Conservation (phyloP, 352 stramenopile genomes). For the Aphanomyces stellatus region DNA sequence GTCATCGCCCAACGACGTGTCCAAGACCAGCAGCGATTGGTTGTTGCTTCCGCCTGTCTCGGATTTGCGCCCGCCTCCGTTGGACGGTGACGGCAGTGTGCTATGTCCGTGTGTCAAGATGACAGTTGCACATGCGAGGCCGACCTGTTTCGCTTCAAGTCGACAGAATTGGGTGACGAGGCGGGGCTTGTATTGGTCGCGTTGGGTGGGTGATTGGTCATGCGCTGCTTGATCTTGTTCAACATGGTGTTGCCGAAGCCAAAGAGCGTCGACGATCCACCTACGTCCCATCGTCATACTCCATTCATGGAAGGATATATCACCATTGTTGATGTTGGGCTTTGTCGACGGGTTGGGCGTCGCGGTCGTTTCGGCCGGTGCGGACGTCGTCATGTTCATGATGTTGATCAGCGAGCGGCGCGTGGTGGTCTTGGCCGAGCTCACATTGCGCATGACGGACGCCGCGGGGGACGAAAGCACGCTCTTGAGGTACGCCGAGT, state of each 20-base stretch:
- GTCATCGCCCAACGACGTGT: slow-evolving; percentile 76
- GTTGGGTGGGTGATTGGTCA: neutral
- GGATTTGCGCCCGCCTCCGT: neutral
- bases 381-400: slow-evolving; percentile 36
- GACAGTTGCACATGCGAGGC: neutral
- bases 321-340: slow-evolving; percentile 20
- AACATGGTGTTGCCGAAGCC: slow-evolving; percentile 14
- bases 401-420: slow-evolving; percentile 64
- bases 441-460: slow-evolving; percentile 18
- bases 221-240: slow-evolving; percentile 13
- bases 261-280: slow-evolving; percentile 6
- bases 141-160: neutral
- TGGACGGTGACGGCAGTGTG: neutral
- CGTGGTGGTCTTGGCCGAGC: slow-evolving; percentile 53
- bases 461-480: slow-evolving; percentile 62
- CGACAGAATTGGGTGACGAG: neutral
- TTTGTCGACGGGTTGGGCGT: slow-evolving; percentile 15
- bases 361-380: slow-evolving; percentile 20
- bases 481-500: slow-evolving; percentile 81
- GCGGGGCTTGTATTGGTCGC: neutral
- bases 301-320: neutral
- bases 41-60: neutral
- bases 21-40: slow-evolving; percentile 46
- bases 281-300: too few species aligned
- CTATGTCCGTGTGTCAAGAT: neutral